phyloP scores from a whole-genome alignment of 352 stramenopile genomes.

The Phytophthora quininea region DNA sequence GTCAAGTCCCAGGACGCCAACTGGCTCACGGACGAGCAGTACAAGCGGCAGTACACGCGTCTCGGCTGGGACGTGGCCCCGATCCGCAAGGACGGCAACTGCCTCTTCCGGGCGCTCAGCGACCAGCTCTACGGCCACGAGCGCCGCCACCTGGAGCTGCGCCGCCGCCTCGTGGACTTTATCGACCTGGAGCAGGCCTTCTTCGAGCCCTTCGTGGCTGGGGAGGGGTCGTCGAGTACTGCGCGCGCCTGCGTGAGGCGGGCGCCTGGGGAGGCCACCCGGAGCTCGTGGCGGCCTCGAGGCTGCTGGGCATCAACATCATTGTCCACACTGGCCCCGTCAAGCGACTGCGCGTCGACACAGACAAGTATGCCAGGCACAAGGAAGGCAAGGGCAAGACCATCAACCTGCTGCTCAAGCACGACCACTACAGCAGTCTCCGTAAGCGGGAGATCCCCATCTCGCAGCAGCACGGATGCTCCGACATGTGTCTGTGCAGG shows the following conservation, averaged over 20 bases:
- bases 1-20: conserved; percentile 37
- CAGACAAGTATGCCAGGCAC: conserved; percentile 29
- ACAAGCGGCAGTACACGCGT: conserved; percentile 46
- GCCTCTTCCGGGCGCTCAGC: conserved; percentile 66
- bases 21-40: conserved; percentile 54
- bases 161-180: conserved; percentile 57
- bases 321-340: conserved; percentile 64
- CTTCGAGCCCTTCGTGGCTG: conserved; percentile 54
- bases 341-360: conserved; percentile 56
- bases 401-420: conserved; percentile 52
- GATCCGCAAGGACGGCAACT: conserved; percentile 61
- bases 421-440: conserved; percentile 64
- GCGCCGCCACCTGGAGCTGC: conserved; percentile 49
- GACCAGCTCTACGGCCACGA: conserved; percentile 65
- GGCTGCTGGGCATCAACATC: conserved; percentile 60
- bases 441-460: conserved; percentile 30
- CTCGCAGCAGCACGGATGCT: conserved; percentile 35
- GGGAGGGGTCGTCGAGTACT: conserved; percentile 51
- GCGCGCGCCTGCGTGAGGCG: conserved; percentile 52
- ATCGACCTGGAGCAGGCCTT: conserved; percentile 48
- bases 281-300: conserved; percentile 62
- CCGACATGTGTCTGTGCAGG: conserved; percentile 34
- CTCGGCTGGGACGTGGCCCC: conserved; percentile 42
- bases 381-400: conserved; percentile 42
- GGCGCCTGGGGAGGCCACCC: conserved; percentile 68